Evolutionary conservation across 345 rosid species (phyloP).

Genomic region (Brassica rapa): DNA sequence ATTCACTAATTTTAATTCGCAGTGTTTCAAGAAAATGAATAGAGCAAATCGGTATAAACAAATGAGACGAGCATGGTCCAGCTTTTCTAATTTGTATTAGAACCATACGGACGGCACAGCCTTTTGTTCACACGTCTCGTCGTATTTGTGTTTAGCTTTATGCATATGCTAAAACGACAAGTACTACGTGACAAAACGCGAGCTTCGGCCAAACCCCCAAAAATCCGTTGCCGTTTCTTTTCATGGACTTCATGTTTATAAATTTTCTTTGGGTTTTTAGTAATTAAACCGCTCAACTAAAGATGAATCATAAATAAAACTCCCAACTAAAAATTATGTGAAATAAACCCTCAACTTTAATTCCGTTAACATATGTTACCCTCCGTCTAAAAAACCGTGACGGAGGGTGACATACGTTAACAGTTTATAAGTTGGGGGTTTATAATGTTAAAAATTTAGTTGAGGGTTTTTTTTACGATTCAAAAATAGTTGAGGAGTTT

Average conservation of each 20-base stretch:
- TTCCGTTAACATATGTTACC: no score
- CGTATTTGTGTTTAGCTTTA: constrained; percentile 32
- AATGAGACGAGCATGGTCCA: constrained; percentile 32
- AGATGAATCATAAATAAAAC: no score
- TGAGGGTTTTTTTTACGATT: no score
- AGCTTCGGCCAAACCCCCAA: constrained; percentile 45
- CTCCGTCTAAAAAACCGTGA: no score
- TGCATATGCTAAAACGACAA: constrained; percentile 38
- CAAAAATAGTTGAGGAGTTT: no score
- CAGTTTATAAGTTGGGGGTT: no score
- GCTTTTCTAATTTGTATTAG: constrained; percentile 35
- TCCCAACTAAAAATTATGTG: no score
- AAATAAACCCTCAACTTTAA: no score
- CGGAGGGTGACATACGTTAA: no score
- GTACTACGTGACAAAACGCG: constrained; percentile 43
- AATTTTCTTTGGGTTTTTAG: no score
- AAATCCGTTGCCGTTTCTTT: constrained; percentile 30
- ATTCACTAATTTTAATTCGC: background rate
- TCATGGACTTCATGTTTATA: background rate
- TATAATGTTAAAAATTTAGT: no score
- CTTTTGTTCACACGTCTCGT: constrained; percentile 43
- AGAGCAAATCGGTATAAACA: constrained; percentile 15
- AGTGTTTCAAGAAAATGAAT: constrained; percentile 8
- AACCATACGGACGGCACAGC: constrained; percentile 37
- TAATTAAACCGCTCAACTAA: no score